Evolutionary conservation across 371 early-diverging fungal species (phyloP), one percentile per base, ranked within the genome.

Genomic region (Basidiobolus heterosporus): DNA sequence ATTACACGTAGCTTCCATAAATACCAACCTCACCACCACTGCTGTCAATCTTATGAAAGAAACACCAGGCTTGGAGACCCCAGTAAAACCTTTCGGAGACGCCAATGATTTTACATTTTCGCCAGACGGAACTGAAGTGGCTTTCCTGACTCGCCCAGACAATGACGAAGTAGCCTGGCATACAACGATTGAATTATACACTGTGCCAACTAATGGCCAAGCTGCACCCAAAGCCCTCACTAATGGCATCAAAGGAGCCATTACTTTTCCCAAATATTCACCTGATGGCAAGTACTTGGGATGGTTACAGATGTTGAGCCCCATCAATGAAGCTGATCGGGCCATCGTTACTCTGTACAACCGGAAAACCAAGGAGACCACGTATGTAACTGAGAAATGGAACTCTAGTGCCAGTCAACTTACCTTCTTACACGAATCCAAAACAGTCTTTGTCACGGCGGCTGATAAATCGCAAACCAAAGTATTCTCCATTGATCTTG

Each of bases 291-390:
- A 55, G 18, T 55, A 52, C 19, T 58, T 88, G 3, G 76, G 77
- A 5, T 88, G 75, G 51, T 58, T 88, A 23, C 83, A 87, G 61
- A 85, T 82, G 85, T 50, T 53, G 21, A 56, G 50, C 8, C 74
- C 78, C 2, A 65, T 75, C 22, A 80, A 88, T 47, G 88, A 88
- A 60, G 57, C 85, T 0, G 89, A 85, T 48, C 75, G 77, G 43
- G 82, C 80, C 56, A 69, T 70, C 19, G 74, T 88, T 35, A 55
- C 73, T 24, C 20, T 82, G 15, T 72, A 77, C 48, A 64, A 75
- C 44, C 62, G 64, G 15, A 36, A 60, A 16, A 63, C 66, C 0
- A 56, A 62, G 4, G 44, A 47, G 36, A 54, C 54, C 14, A 47
- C 45, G 0, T 42, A 52, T 2, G 49, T 86, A 19, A 74, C 70